Evolutionary conservation across 225 moss, liverwort and hornwort genomes (phyloP).

Genomic region (Asterella californica): DNA sequence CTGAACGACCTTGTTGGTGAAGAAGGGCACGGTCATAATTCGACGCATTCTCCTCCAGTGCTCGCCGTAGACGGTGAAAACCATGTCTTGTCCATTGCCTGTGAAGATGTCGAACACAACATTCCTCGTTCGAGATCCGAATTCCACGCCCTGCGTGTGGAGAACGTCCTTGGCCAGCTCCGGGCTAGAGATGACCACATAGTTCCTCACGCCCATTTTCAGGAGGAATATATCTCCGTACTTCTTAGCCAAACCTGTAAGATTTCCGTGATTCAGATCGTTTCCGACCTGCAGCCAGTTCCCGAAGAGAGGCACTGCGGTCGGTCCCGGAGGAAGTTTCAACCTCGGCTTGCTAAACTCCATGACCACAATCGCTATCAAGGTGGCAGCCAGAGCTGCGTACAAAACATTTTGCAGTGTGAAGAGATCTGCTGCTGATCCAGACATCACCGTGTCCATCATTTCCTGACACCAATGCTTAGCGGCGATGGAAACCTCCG

Average conservation of each 20-base stretch:
- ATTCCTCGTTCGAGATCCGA: conserved; percentile 40
- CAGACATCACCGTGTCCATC: background rate
- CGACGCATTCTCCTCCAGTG: conserved; percentile 54
- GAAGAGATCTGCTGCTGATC: no score
- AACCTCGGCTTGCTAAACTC: conserved; percentile 20
- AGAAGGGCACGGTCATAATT: conserved; percentile 52
- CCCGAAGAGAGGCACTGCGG: conserved; percentile 38
- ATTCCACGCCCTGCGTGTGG: conserved; percentile 56
- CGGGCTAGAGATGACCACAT: conserved; percentile 44
- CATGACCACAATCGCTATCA: conserved; percentile 8
- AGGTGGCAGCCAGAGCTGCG: conserved; percentile 3
- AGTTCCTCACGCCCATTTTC: conserved; percentile 40
- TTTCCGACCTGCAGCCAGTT: conserved; percentile 67
- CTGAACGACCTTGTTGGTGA: conserved; percentile 52
- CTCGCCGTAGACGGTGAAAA: conserved; percentile 48
- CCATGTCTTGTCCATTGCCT: no score
- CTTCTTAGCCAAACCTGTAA: conserved; percentile 43
- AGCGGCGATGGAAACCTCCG: background rate
- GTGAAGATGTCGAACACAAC: no score
- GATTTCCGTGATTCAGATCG: conserved; percentile 56
- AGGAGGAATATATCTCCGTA: conserved; percentile 45
- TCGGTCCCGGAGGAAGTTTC: conserved; percentile 47
- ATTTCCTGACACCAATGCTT: background rate
- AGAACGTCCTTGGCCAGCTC: conserved; percentile 44
- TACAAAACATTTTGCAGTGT: conserved; percentile 20